A percentile compares a stretch with the other conserved stretches of the same genome.
phyloP scores from a whole-genome alignment of 768 basidiomycete genomes.

The Hypholoma fasciculare region DNA sequence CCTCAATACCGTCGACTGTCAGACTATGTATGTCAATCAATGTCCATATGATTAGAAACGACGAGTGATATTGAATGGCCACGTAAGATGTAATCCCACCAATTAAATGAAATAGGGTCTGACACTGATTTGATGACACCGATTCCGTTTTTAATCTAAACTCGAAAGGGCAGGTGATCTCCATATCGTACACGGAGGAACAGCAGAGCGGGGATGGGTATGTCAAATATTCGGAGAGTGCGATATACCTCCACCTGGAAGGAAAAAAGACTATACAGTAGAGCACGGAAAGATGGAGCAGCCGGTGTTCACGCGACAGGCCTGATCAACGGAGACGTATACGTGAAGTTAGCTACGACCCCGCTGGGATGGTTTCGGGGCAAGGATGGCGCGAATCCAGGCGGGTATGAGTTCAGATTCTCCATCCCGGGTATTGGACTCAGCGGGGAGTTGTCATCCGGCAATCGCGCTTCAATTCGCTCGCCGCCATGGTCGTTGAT shows the following conservation, averaged over 20 bases:
- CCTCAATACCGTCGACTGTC: too few species aligned
- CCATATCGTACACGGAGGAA: background rate
- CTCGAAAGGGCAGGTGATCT: background rate
- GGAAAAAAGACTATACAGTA: background rate
- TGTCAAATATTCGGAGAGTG: background rate
- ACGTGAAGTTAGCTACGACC: too few species aligned
- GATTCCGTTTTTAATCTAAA: background rate
- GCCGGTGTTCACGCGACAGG: too few species aligned
- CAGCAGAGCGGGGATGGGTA: background rate
- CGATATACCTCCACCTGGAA: background rate
- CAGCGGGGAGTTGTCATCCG: slow-evolving; percentile 33
- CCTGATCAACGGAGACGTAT: too few species aligned
- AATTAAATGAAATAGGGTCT: too few species aligned
- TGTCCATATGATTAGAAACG: too few species aligned
- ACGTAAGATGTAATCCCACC: too few species aligned
- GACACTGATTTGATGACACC: too few species aligned
- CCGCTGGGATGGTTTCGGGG: too few species aligned
- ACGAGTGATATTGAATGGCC: too few species aligned
- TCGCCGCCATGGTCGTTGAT: slow-evolving; percentile 1
- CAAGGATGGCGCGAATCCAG: background rate
- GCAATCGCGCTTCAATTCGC: slow-evolving; percentile 22
- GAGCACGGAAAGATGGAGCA: background rate
- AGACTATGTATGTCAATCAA: too few species aligned
- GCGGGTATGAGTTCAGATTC: background rate
- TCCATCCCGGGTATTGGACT: slow-evolving; percentile 30